A percentile compares a stretch with the other conserved stretches of the same genome.
Conservation (phyloP, 208 protist species). For the Wallacemonas collosoma region DNA sequence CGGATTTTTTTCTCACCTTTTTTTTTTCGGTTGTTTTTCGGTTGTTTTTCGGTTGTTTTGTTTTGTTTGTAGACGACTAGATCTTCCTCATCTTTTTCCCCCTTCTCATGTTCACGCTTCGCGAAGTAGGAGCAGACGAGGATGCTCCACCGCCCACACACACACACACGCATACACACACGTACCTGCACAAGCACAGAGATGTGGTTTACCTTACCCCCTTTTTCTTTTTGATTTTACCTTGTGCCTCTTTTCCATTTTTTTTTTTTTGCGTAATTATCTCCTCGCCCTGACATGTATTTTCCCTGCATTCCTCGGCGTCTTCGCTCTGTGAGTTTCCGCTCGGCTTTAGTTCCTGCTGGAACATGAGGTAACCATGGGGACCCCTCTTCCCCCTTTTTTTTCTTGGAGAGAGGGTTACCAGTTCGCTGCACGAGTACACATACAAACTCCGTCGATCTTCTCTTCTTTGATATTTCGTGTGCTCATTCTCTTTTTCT, state of each 20-base stretch:
- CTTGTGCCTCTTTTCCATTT: conserved; percentile 21
- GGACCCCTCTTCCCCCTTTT: not conserved
- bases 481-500: not conserved
- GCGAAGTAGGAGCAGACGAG: conserved; percentile 5
- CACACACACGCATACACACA: not conserved
- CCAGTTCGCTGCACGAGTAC: not conserved
- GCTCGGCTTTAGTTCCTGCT: no score
- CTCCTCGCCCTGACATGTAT: no score
- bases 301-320: no score
- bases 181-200: not conserved
- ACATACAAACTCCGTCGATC: no score
- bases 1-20: conserved; percentile 2
- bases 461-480: no score
- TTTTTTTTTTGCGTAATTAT: conserved; percentile 8
- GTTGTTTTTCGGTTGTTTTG: conserved; percentile 19
- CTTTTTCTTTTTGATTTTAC: not conserved
- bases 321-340: no score
- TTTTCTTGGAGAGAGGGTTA: conserved; percentile 20
- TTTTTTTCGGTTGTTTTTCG: conserved; percentile 5
- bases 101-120: not conserved
- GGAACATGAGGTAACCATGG: no score
- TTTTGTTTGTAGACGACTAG: conserved; percentile 24
- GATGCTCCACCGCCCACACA: not conserved
- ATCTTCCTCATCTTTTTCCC: conserved; percentile 12
- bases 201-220: not conserved